Evolutionary conservation across 164 flowering plant species (phyloP), one percentile per base, ranked within the genome.

Genomic region (Sedum album): DNA sequence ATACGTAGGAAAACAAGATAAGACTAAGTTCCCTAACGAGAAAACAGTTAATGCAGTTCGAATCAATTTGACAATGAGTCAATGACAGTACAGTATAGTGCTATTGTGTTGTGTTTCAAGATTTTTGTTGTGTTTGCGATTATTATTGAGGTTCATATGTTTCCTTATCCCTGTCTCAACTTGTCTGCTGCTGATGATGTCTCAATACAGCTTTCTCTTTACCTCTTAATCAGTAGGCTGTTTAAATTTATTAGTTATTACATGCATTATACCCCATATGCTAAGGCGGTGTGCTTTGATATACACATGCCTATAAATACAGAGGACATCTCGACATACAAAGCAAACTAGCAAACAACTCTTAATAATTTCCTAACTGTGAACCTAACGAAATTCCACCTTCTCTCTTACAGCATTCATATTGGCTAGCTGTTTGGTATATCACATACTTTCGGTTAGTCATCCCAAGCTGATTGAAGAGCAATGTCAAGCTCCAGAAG

Each of bases 401-500:
- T 49, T 20, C 30, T 25, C 60, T 55, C 60, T 0, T 23, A 55
- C 60, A 4, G 18, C 9, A 1, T 28, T 11, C 60, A 55, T 20
- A n/a, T 5, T 51, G 14, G 10, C 13, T n/a, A n/a, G 10, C 8
- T 55, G 60, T 26, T 1, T 26, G 8, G 25, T 55, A 25, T 15
- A 6, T 23, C 25, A 55, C 15, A 55, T 2, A 51, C 5, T n/a
- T 11, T 25, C 18, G 31, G 26, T 26, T 11, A 28, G 33, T 57
- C 28, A 53, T 23, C 3, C 26, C 30, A 53, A 21, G 57, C 25
- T 49, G 57, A n/a, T 31, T 13, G 31, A 26, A 13, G 62, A 28
- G 15, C 20, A 14, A 57, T 57, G 62, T 57, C 62, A 8, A 57
- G 62, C 33, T 57, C 62, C 87, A 79, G 97, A 81, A 88, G 98